Percentiles rank a stretch among this genome's conserved stretches.
Conservation (phyloP, 2,329 filamentous ascomycete species). For the Aspergillus neotritici region DNA sequence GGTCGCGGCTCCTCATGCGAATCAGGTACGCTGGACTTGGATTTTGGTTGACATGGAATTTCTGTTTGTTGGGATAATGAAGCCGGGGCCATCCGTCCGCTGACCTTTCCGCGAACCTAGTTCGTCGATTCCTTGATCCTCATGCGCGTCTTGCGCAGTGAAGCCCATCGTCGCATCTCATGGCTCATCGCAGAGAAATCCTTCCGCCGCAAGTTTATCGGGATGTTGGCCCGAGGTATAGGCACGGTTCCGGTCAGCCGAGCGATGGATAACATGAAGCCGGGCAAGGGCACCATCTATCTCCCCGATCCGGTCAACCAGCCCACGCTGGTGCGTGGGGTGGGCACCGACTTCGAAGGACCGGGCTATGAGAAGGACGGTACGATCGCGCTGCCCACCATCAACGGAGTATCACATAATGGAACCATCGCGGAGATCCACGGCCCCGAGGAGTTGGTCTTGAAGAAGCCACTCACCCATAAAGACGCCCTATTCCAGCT, state of each 20-base stretch:
- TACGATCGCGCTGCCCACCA: constrained; percentile 77
- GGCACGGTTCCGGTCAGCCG: constrained; percentile 90
- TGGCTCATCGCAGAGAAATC: constrained; percentile 95
- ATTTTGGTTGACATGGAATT: background rate
- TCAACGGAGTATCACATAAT: constrained; percentile 73
- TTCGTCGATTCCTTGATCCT: constrained; percentile 94
- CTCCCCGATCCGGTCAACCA: constrained; percentile 82
- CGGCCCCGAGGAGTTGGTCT: constrained; percentile 70
- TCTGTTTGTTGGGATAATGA: background rate
- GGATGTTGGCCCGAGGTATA: constrained; percentile 74
- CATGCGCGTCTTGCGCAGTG: constrained; percentile 80
- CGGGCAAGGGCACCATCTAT: constrained; percentile 74
- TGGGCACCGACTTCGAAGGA: constrained; percentile 76
- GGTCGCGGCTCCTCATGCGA: constrained; percentile 93
- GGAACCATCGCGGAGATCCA: constrained; percentile 78
- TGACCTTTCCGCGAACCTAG: constrained; percentile 38
- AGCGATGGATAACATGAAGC: constrained; percentile 81
- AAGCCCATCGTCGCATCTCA: constrained; percentile 81
- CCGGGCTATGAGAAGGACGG: constrained; percentile 69
- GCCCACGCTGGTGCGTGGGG: constrained; percentile 71
- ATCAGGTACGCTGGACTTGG: constrained; percentile 58
- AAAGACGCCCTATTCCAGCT: constrained; percentile 70
- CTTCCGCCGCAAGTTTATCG: constrained; percentile 83
- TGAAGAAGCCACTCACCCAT: constrained; percentile 84
- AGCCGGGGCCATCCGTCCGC: too few species aligned